Evolutionary conservation across 305 asterid species (phyloP).

Genomic region (Fraxinus latifolia): DNA sequence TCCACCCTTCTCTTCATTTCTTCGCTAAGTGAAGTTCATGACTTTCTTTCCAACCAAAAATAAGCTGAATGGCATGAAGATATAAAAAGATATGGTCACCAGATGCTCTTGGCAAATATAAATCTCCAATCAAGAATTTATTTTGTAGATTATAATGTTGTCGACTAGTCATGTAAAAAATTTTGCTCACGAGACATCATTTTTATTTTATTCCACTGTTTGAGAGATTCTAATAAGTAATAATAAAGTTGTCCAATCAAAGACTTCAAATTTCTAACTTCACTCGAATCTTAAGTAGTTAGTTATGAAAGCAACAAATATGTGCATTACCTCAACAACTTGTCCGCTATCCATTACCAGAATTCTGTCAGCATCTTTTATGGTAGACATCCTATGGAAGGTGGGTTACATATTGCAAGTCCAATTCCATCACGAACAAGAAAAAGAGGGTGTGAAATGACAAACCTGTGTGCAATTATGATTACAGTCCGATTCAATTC

Average conservation of each 20-base stretch:
- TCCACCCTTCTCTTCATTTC: background rate
- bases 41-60: background rate
- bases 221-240: background rate
- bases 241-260: background rate
- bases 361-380: slow-evolving; percentile 46
- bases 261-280: background rate
- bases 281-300: background rate
- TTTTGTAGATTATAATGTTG: background rate
- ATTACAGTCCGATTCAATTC: slow-evolving; percentile 32
- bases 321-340: slow-evolving; percentile 41
- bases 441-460: background rate
- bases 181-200: background rate
- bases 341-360: slow-evolving; percentile 42
- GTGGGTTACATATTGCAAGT: slow-evolving; percentile 8
- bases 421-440: background rate
- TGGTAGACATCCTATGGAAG: slow-evolving; percentile 40
- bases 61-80: background rate
- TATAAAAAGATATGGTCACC: background rate
- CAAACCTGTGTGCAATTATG: slow-evolving; percentile 41
- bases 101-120: background rate
- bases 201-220: background rate
- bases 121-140: background rate
- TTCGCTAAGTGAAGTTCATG: background rate
- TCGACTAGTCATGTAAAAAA: background rate
- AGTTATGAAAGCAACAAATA: background rate